These are phyloP conservation scores for Lipomyces mesembrius DNA, from an alignment of 805 yeast genomes.

Conservation along the genomic window DNA sequence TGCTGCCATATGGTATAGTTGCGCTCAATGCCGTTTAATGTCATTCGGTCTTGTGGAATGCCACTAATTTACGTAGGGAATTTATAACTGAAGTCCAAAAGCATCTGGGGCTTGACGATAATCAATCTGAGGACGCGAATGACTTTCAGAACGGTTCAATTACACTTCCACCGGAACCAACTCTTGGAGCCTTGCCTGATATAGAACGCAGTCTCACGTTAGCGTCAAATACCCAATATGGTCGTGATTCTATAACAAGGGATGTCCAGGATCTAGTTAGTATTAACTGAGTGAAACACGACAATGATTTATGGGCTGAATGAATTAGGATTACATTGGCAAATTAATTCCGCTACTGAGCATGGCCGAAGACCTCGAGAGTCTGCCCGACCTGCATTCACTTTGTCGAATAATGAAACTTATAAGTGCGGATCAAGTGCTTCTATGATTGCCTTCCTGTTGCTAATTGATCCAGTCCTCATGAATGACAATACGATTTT, in stretches of 20 bases:
- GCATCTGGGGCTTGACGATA: slow-evolving; percentile 37
- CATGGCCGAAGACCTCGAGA: slow-evolving; percentile 58
- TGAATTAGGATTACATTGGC: slow-evolving; percentile 53
- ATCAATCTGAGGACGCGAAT: slow-evolving; percentile 57
- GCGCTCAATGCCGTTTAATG: background rate
- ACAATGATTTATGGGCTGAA: background rate
- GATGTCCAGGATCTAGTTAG: slow-evolving; percentile 55
- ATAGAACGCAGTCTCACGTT: slow-evolving; percentile 63
- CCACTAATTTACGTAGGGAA: slow-evolving; percentile 56
- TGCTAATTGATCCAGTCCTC: slow-evolving; percentile 46
- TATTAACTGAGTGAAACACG: background rate
- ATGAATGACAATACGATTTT: slow-evolving; percentile 70
- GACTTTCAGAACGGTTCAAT: slow-evolving; percentile 84
- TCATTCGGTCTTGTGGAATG: slow-evolving; percentile 28
- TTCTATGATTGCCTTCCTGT: background rate
- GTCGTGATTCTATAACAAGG: slow-evolving; percentile 62
- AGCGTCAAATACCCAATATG: slow-evolving; percentile 64
- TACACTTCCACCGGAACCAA: slow-evolving; percentile 65
- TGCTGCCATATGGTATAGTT: slow-evolving; percentile 60
- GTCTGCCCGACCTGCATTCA: slow-evolving; percentile 62
- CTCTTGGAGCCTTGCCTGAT: slow-evolving; percentile 55
- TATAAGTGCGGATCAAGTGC: slow-evolving; percentile 32
- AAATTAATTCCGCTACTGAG: slow-evolving; percentile 60
- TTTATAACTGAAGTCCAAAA: slow-evolving; percentile 37
- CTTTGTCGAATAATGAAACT: slow-evolving; percentile 77